Percentiles rank a stretch among this genome's conserved stretches.
phyloP scores from a whole-genome alignment of 108 stramenopile genomes.

The Cyclotella sp. region DNA sequence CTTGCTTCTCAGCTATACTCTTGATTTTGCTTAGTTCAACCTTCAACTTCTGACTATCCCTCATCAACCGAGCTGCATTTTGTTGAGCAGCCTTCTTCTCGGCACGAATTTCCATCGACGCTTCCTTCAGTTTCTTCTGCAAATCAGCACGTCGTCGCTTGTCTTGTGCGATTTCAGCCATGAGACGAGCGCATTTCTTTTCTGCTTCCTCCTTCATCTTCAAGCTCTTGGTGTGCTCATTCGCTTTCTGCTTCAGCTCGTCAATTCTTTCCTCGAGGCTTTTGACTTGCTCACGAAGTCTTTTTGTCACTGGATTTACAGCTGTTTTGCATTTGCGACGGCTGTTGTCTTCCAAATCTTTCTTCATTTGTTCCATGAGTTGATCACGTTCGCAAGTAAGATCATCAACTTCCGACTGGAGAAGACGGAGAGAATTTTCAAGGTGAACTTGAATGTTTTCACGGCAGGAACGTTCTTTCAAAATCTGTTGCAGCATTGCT shows the following conservation, averaged over 20 bases:
- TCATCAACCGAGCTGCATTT: constrained; percentile 58
- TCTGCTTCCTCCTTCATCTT: constrained; percentile 62
- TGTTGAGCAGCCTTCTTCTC: constrained; percentile 65
- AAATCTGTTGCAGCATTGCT: constrained; percentile 52
- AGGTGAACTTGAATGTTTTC: constrained; percentile 59
- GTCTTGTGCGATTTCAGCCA: constrained; percentile 60
- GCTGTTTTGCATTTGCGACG: constrained; percentile 37
- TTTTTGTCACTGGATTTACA: constrained; percentile 37
- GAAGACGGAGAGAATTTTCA: constrained; percentile 48
- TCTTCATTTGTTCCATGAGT: constrained; percentile 36
- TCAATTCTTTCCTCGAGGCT: constrained; percentile 54
- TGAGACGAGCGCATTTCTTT: constrained; percentile 53
- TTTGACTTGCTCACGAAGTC: constrained; percentile 46
- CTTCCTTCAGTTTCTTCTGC: constrained; percentile 63
- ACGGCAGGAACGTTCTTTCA: constrained; percentile 58
- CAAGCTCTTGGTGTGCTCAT: constrained; percentile 58
- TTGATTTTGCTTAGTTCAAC: constrained; percentile 64
- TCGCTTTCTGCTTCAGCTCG: constrained; percentile 53
- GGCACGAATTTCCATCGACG: constrained; percentile 45
- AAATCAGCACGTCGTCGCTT: constrained; percentile 62
- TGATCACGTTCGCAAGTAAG: constrained; percentile 51
- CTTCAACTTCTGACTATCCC: constrained; percentile 60
- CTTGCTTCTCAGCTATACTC: constrained; percentile 60
- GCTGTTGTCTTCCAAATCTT: constrained; percentile 20
- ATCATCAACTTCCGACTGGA: constrained; percentile 62